Conservation (phyloP, 192 early-diverging fungal species). For the Bifiguratus adelaidae region DNA sequence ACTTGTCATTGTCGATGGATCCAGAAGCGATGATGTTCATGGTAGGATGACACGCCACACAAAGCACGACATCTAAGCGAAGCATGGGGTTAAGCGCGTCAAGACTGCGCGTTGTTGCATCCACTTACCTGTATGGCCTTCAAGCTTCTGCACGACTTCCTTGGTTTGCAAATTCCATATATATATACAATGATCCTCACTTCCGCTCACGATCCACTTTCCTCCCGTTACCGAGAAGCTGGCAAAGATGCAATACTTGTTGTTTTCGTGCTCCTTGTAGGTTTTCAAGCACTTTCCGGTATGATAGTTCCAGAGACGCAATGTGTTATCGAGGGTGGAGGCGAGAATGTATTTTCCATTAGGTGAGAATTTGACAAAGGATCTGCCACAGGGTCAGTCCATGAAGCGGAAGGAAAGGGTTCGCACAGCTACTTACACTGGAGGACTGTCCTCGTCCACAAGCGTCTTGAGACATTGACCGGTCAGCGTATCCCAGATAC, state of each 20-base stretch:
- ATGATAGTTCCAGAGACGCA: slow-evolving; percentile 92
- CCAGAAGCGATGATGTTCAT: slow-evolving; percentile 94
- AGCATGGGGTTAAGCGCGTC: slow-evolving; percentile 58
- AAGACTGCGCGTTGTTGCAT: slow-evolving; percentile 36
- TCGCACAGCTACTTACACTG: slow-evolving; percentile 51
- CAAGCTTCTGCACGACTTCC: slow-evolving; percentile 88
- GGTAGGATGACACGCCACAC: slow-evolving; percentile 89
- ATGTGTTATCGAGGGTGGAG: slow-evolving; percentile 83
- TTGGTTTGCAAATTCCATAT: slow-evolving; percentile 97
- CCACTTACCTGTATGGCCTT: slow-evolving; percentile 79
- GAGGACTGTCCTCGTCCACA: slow-evolving; percentile 90
- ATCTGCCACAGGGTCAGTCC: slow-evolving; percentile 27
- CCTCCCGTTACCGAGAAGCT: slow-evolving; percentile 87
- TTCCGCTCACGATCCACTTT: slow-evolving; percentile 94
- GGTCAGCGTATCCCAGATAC: slow-evolving; percentile 98
- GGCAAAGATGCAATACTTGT: slow-evolving; percentile 88
- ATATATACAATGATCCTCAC: slow-evolving; percentile 90
- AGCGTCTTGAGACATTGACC: slow-evolving; percentile 97
- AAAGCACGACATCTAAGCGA: slow-evolving; percentile 83
- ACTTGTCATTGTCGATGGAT: slow-evolving; percentile 82
- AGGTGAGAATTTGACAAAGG: slow-evolving; percentile 97
- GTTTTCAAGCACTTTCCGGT: slow-evolving; percentile 94
- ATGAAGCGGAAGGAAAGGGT: neutral
- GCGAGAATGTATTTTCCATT: slow-evolving; percentile 98
- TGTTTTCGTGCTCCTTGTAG: slow-evolving; percentile 85